A percentile compares a stretch with the other conserved stretches of the same genome.
phyloP scores from a whole-genome alignment of 83 land plant genomes.

The Diphasiastrum complanatum region DNA sequence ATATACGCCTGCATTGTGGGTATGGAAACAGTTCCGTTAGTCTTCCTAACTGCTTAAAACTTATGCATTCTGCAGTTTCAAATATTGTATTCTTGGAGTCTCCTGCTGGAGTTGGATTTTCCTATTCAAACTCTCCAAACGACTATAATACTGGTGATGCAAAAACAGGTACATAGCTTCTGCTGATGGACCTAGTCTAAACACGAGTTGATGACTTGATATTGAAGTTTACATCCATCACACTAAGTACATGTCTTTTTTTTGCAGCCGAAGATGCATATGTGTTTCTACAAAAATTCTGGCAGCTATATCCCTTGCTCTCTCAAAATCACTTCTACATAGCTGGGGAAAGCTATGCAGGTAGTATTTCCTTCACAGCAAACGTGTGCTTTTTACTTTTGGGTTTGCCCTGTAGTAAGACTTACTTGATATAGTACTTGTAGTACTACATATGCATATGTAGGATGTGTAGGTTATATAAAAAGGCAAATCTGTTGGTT shows the following conservation, averaged over 20 bases:
- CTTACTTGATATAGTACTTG: too few relatives aligned
- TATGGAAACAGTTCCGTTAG: too few relatives aligned
- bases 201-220: too few relatives aligned
- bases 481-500: too few relatives aligned
- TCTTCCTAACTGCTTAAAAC: too few relatives aligned
- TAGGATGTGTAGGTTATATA: too few relatives aligned
- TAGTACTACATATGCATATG: too few relatives aligned
- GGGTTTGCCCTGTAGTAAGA: background rate
- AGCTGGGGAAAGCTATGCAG: constrained; percentile 90
- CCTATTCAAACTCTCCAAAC: constrained; percentile 46
- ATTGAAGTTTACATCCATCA: too few relatives aligned
- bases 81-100: constrained; percentile 63
- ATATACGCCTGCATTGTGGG: too few relatives aligned
- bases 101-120: constrained; percentile 67
- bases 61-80: constrained; percentile 46
- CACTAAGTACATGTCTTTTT: too few relatives aligned
- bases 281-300: constrained; percentile 59
- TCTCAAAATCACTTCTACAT: constrained; percentile 65
- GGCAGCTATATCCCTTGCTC: constrained; percentile 62
- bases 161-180: constrained; percentile 57
- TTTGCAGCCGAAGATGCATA: constrained; percentile 60
- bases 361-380: constrained; percentile 24
- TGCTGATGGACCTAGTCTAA: too few relatives aligned
- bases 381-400: background rate
- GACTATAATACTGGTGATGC: constrained; percentile 43